These are phyloP conservation scores for Ceratocystis variospora DNA, from an alignment of 2,329 filamentous ascomycete genomes.

Conservation along the genomic window DNA sequence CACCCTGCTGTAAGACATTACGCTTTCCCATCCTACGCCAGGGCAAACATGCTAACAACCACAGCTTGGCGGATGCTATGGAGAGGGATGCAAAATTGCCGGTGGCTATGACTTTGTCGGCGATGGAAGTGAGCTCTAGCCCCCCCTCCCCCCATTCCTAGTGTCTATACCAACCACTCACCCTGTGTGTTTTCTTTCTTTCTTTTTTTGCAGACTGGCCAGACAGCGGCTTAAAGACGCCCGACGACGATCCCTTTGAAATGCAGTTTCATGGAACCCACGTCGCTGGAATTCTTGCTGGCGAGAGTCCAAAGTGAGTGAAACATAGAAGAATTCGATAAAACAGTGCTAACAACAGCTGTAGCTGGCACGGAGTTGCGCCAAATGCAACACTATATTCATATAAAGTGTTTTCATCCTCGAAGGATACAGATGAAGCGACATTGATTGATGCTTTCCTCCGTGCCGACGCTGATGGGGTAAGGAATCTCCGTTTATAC, in stretches of 20 bases:
- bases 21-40: background rate
- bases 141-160: background rate
- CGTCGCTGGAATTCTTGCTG: slow-evolving; percentile 24
- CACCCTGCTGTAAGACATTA: slow-evolving; percentile 22
- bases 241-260: slow-evolving; percentile 36
- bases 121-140: slow-evolving; percentile 13
- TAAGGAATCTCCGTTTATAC: slow-evolving; percentile 11
- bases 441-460: slow-evolving; percentile 28
- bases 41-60: background rate
- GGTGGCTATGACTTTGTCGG: slow-evolving; percentile 31
- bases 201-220: slow-evolving; percentile 9
- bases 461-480: slow-evolving; percentile 26
- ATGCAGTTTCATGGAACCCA: slow-evolving; percentile 29
- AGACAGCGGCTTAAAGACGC: slow-evolving; percentile 25
- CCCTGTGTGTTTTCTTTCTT: background rate
- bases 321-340: slow-evolving; percentile 28
- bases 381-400: slow-evolving; percentile 21
- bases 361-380: slow-evolving; percentile 21
- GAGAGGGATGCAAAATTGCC: slow-evolving; percentile 28
- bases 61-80: slow-evolving; percentile 30
- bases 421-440: slow-evolving; percentile 28
- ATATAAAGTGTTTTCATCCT: slow-evolving; percentile 30
- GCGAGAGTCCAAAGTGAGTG: slow-evolving; percentile 26
- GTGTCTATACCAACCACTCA: background rate
- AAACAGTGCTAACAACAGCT: background rate